Conservation (phyloP, 202 grass and related monocot species). For the Eragrostis tef region DNA sequence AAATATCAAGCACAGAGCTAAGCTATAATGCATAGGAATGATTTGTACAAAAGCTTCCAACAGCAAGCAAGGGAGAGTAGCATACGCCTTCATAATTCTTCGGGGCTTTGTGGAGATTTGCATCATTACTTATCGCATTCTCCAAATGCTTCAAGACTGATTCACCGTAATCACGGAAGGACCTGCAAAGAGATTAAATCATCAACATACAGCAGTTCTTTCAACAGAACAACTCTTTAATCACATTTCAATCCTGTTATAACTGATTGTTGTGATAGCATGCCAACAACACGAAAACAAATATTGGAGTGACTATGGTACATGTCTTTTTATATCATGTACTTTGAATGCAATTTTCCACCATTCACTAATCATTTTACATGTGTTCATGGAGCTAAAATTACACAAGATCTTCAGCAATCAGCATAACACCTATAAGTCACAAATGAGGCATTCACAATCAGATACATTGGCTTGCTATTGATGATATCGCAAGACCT, state of each 20-base stretch:
- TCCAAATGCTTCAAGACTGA: slow-evolving; percentile 86
- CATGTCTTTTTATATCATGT: not conserved
- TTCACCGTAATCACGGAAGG: slow-evolving; percentile 91
- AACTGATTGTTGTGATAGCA: not conserved
- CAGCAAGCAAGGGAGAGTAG: slow-evolving; percentile 34
- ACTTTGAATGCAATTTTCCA: not conserved
- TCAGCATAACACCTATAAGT: not conserved
- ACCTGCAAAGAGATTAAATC: slow-evolving; percentile 52
- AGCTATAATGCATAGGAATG: not conserved
- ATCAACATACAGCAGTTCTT: slow-evolving; percentile 11
- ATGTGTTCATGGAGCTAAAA: not conserved
- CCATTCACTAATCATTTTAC: not conserved
- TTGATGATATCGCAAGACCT: slow-evolving; percentile 16
- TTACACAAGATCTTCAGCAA: not conserved
- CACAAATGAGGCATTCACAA: not conserved
- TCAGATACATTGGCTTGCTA: not conserved
- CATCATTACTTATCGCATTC: slow-evolving; percentile 54
- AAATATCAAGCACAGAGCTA: slow-evolving; percentile 23
- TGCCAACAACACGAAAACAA: not conserved
- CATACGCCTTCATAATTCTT: slow-evolving; percentile 93
- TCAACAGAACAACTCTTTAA: slow-evolving; percentile 9
- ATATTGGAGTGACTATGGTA: not conserved
- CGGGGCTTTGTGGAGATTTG: slow-evolving; percentile 58
- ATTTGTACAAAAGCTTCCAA: slow-evolving; percentile 9
- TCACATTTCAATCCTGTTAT: not conserved